Evolutionary conservation across 176 grass and related monocot genomes (phyloP), one percentile per base, ranked within the genome.

Genomic region (Phyllostachys edulis): DNA sequence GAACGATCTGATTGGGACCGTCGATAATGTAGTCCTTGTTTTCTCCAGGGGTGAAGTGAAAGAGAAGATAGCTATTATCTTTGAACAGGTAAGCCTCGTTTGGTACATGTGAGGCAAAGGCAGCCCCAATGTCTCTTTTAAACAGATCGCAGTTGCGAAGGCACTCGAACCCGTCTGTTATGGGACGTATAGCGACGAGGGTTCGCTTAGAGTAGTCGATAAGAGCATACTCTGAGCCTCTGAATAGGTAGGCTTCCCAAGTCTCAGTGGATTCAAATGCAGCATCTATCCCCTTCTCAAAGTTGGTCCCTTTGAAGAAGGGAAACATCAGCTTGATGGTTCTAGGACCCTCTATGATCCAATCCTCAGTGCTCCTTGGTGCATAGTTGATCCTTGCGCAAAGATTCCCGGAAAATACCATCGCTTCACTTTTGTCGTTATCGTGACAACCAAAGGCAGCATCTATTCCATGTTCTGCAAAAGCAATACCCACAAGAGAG

Each of bases 251-350:
- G 1, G 79, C 49, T 59, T 69, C 14, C 4, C 37, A 14, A 0
- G 0, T 7, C 11, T 9, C n/a, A 11, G 61, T 14, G 36, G 79
- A 81, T 20, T 81, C 65, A 9, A 81, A 70, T 17, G 65, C 79
- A 27, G 36, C 50, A 41, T 81, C 79, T 26, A 81, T 5, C 2
- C 79, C 65, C 5, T 29, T 27, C 47, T 57, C 65, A 41, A 81
- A 81, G 4, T 1, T 21, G 16, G 76, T 79, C 24, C 42, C 76
- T 66, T 27, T 6, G 9, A 79, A 66, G 79, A 81, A 81, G 0
- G 64, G 65, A 20, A 81, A 81, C 64, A 69, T 81, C 36, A 42
- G 65, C 0, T 7, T 41, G 14, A 81, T 81, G 65, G 79, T 81
- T 3, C 57, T 81, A 6, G 49, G 46, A 9, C 64, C 78, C 9